Base-by-base conservation (phyloP, 202 grass and related monocot genomes). In the Schoenoplectus tabernaemontani region DNA sequence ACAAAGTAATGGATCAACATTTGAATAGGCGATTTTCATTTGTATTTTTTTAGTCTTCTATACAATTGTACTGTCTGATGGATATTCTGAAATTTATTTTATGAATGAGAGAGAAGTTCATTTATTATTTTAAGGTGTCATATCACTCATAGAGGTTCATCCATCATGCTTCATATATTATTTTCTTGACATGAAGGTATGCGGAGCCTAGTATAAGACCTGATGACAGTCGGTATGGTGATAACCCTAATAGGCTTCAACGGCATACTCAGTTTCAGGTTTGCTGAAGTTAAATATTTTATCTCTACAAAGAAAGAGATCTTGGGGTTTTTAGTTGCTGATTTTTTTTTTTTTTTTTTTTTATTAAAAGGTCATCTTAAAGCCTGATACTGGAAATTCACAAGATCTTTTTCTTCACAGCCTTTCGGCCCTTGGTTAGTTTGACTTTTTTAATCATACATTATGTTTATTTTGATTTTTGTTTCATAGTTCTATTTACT, bases 191-290 rank as follows among this genome's bases (percentile, higher is more conserved):
- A 39, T 87, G 0, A 79, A 97, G 94, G 38, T 97, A 97, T 33
- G 94, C 86, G 79, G 94, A 97, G 69, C 94, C 91, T 78, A 97
- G 94, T 71, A 80, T 97, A 85, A 81, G 94, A 67, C 94, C 94
- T 24, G 94, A 97, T 47, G 94, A 97, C 26, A 97, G 94, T 56
- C 85, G 94, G 43, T 93, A 97, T 30, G 94, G 91, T n/a, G 91
- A 97, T 80, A 97, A 97, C 86, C 94, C 94, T 54, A 97, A 97
- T 54, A 90, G 94, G 81, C 91, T 97, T 67, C 94, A 97, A 47
- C 84, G 91, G 3, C 94, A 97, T 54, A 93, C 94, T 76, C 94
- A 97, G 68, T 97, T 97, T 87, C 94, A 97, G 89, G 94, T 93
- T 78, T n/a, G 60, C 17, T 66, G 3, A 67, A 32, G 32, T 23